Evolutionary conservation across 306 rosid genomes (phyloP).

Genomic region (Delonix regia): DNA sequence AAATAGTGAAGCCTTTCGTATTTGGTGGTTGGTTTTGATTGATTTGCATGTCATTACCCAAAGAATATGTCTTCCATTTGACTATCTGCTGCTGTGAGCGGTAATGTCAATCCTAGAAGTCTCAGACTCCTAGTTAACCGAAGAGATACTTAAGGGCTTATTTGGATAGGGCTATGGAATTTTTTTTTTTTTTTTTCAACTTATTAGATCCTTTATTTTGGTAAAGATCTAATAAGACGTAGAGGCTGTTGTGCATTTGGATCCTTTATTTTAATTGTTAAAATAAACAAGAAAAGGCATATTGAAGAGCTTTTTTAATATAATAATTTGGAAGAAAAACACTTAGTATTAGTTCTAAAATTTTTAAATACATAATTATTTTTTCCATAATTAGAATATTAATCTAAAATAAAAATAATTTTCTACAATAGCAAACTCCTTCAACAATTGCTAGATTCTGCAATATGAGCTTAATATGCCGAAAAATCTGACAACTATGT

Average conservation of each 20-base stretch:
- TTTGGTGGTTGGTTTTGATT: slow-evolving; percentile 24
- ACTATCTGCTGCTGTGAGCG: not conserved
- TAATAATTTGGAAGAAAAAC: not conserved
- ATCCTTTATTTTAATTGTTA: not conserved
- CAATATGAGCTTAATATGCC: not conserved
- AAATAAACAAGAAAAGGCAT: not conserved
- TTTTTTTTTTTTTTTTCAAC: not conserved
- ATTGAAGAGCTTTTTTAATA: not conserved
- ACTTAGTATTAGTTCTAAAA: not conserved
- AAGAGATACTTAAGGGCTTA: slow-evolving; percentile 8
- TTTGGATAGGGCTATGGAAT: not conserved
- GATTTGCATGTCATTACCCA: not conserved
- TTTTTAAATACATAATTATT: not conserved
- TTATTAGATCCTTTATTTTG: not conserved
- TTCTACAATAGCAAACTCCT: not conserved
- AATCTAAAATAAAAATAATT: not conserved
- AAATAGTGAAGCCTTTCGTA: slow-evolving; percentile 2
- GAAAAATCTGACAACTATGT: not conserved
- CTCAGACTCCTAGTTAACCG: not conserved
- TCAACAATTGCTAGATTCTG: not conserved
- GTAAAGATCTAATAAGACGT: not conserved
- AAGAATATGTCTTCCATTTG: not conserved
- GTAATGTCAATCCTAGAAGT: not conserved
- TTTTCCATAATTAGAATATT: not conserved
- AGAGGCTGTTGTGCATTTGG: not conserved